A percentile compares a stretch with the other conserved stretches of the same genome.
Evolutionary conservation across 2,329 filamentous ascomycete species (phyloP).

Genomic region (Rosellinia necatrix): DNA sequence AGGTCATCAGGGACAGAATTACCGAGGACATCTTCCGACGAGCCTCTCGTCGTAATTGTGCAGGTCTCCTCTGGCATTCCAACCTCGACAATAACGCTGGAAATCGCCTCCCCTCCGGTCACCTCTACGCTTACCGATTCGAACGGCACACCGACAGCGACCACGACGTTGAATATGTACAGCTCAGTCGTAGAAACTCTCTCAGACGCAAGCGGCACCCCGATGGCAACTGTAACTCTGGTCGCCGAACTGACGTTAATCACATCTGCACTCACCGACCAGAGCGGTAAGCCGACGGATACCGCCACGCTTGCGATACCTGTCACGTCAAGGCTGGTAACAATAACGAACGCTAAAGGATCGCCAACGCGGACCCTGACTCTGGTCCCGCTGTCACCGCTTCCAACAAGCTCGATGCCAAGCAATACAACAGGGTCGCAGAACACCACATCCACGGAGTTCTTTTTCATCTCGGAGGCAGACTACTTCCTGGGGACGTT

Average conservation of each 20-base stretch:
- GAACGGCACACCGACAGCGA: conserved; percentile 9
- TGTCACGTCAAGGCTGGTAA: conserved; percentile 1
- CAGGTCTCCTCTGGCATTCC: conserved; percentile 8
- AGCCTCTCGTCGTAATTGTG: conserved; percentile 4
- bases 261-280: conserved; percentile 11
- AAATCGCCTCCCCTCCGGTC: background rate
- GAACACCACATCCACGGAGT: conserved; percentile 6
- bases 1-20: conserved; percentile 7
- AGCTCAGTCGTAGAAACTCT: conserved; percentile 11
- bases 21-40: conserved; percentile 3
- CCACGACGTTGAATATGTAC: conserved; percentile 7
- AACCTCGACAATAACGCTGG: conserved; percentile 10
- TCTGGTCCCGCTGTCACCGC: conserved; percentile 2
- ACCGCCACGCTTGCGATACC: conserved; percentile 8
- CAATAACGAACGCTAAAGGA: conserved; percentile 9
- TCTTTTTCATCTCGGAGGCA: conserved; percentile 12
- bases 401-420: conserved; percentile 4
- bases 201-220: conserved; percentile 11
- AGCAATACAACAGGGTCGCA: conserved; percentile 9
- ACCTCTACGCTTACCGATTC: conserved; percentile 12
- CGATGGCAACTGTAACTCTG: conserved; percentile 7
- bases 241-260: background rate
- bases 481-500: conserved; percentile 25
- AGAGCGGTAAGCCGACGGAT: conserved; percentile 9
- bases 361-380: conserved; percentile 12